A percentile compares a stretch with the other conserved stretches of the same genome.
phyloP scores from a whole-genome alignment of 2,329 filamentous ascomycete species.

The Coniochaeta ligniaria region DNA sequence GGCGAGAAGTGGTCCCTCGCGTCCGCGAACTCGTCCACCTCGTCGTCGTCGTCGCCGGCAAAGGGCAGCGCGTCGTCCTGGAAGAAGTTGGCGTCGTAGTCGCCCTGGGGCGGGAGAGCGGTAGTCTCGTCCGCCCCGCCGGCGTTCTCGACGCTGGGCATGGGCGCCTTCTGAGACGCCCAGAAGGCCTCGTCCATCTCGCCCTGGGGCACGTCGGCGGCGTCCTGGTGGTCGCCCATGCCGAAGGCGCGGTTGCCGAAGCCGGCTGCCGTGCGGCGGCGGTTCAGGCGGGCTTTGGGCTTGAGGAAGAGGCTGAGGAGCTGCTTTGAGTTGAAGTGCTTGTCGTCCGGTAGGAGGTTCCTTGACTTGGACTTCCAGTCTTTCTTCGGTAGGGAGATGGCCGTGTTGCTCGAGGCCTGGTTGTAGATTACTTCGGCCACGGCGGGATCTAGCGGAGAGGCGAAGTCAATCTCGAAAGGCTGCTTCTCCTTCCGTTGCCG shows the following conservation, averaged over 20 bases:
- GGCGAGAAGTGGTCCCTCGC: conserved; percentile 74
- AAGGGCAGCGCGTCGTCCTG: conserved; percentile 76
- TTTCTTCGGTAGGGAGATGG: conserved; percentile 82
- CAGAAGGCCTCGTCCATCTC: conserved; percentile 96
- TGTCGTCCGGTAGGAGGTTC: conserved; percentile 92
- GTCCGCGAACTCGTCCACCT: conserved; percentile 65
- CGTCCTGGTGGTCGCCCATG: conserved; percentile 29
- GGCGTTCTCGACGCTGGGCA: conserved; percentile 22
- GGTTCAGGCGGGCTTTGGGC: conserved; percentile 77
- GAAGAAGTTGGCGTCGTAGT: conserved; percentile 98
- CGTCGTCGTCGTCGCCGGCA: conserved; percentile 57
- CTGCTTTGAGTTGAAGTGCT: conserved; percentile 94
- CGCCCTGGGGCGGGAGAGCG: conserved; percentile 49
- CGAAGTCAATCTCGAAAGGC: conserved; percentile 90
- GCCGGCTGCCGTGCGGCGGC: conserved; percentile 36
- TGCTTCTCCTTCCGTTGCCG: conserved; percentile 89
- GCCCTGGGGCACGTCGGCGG: conserved; percentile 49
- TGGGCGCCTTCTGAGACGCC: conserved; percentile 63
- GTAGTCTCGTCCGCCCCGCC: conserved; percentile 42
- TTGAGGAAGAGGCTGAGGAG: conserved; percentile 88
- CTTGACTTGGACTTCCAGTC: conserved; percentile 93
- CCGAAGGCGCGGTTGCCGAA: conserved; percentile 35
- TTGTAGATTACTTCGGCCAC: conserved; percentile 75
- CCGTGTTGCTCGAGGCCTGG: conserved; percentile 69
- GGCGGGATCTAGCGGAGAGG: conserved; percentile 61